Percentiles rank a stretch among this genome's conserved stretches.
Conservation (phyloP, 768 basidiomycete genomes). For the Holtermanniella nyarrowii region DNA sequence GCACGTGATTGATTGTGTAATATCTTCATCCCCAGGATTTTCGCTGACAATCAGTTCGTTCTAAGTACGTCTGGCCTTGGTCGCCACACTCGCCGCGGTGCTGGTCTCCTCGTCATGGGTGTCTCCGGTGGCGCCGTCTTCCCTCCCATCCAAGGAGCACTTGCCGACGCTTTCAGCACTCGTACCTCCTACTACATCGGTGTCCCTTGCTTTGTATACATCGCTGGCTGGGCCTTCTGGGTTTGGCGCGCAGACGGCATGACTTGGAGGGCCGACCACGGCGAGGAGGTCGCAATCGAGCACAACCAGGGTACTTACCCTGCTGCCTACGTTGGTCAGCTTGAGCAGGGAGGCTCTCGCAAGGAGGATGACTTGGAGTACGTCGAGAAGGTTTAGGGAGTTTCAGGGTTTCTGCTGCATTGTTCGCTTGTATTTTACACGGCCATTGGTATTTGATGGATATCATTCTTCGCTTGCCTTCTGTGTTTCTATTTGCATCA, state of each 20-base stretch:
- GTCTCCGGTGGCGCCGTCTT: conserved; percentile 37
- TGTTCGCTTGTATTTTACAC: too few species aligned
- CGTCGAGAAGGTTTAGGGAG: conserved; percentile 19
- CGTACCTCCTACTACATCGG: conserved; percentile 30
- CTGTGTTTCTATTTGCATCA: too few species aligned
- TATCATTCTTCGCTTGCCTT: too few species aligned
- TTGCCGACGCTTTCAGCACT: conserved; percentile 34
- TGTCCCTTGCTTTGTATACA: conserved; percentile 31
- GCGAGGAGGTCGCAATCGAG: conserved; percentile 9
- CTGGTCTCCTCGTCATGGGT: conserved; percentile 38
- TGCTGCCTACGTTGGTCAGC: conserved; percentile 14
- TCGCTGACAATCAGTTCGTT: conserved; percentile 39
- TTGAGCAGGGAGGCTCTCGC: conserved; percentile 3
- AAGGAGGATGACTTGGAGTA: conserved; percentile 14
- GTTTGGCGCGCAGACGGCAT: conserved; percentile 34
- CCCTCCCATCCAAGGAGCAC: conserved; percentile 39
- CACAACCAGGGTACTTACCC: conserved; percentile 14
- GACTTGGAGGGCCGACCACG: conserved; percentile 7
- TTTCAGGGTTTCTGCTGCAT: too few species aligned
- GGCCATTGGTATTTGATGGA: too few species aligned
- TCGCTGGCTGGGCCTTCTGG: conserved; percentile 29
- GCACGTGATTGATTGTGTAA: conserved; percentile 6
- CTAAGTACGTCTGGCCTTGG: conserved; percentile 37
- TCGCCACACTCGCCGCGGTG: conserved; percentile 39
- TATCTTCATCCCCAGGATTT: conserved; percentile 38